phyloP scores from a whole-genome alignment of 495 filamentous ascomycete genomes.

The Extremus antarcticus region DNA sequence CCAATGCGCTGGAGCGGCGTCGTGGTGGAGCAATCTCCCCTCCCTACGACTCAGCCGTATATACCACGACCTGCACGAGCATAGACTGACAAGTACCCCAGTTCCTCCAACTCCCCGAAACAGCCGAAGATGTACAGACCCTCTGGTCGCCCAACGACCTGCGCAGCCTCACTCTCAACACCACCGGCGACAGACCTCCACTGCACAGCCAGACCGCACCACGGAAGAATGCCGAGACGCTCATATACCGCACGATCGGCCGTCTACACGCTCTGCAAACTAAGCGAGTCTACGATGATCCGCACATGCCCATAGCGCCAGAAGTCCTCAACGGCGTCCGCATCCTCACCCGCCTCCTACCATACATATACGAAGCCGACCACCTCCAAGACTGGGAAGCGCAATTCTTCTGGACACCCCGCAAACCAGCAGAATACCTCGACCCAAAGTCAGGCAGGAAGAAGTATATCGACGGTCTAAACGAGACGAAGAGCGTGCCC shows the following conservation, averaged over 20 bases:
- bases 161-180: conserved; percentile 33
- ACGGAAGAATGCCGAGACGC: conserved; percentile 69
- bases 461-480: conserved; percentile 11
- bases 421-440: conserved; percentile 33
- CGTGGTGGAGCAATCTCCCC: too few species aligned
- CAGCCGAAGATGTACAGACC: conserved; percentile 90
- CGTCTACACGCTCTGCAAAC: conserved; percentile 72
- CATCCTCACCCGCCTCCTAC: conserved; percentile 80
- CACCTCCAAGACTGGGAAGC: conserved; percentile 80
- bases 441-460: not conserved
- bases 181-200: conserved; percentile 77
- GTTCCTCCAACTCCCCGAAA: conserved; percentile 98
- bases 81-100: conserved; percentile 31
- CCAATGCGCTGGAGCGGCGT: too few species aligned
- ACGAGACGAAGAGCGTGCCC: conserved; percentile 37
- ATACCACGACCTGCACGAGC: too few species aligned
- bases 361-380: conserved; percentile 87
- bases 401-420: conserved; percentile 77
- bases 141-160: conserved; percentile 92
- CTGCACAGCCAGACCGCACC: conserved; percentile 26
- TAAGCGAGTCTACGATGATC: conserved; percentile 81
- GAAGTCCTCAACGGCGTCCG: conserved; percentile 91
- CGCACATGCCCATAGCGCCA: conserved; percentile 61
- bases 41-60: not conserved
- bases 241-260: conserved; percentile 70